Percentiles rank a stretch among this genome's conserved stretches.
Conservation (phyloP, 176 grass and related monocot species). For the Pontederia crassipes region DNA sequence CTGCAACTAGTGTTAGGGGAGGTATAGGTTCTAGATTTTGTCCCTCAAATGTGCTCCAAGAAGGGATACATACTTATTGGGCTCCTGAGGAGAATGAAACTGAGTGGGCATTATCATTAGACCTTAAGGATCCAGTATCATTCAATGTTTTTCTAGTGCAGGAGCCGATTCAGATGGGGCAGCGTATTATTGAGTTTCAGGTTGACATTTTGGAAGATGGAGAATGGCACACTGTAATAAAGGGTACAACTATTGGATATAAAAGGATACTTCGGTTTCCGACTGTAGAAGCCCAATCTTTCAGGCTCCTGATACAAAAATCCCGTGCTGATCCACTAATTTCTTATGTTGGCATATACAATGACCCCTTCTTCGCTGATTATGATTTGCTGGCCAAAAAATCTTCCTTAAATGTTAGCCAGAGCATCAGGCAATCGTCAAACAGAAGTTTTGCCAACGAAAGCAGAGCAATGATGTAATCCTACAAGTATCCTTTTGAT, state of each 20-base stretch:
- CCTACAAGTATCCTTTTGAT: background rate
- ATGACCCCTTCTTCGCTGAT: slow-evolving; percentile 38
- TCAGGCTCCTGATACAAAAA: slow-evolving; percentile 44
- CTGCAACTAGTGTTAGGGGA: slow-evolving; percentile 59
- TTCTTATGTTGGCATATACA: slow-evolving; percentile 59
- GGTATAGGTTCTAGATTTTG: slow-evolving; percentile 43
- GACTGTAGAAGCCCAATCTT: slow-evolving; percentile 24
- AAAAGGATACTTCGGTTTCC: slow-evolving; percentile 67
- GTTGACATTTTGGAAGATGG: slow-evolving; percentile 38
- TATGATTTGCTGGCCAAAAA: slow-evolving; percentile 22
- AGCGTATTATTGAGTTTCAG: slow-evolving; percentile 69
- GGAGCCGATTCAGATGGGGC: slow-evolving; percentile 93
- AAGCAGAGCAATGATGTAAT: background rate
- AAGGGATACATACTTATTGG: slow-evolving; percentile 66
- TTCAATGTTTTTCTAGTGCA: slow-evolving; percentile 83
- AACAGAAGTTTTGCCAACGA: slow-evolving; percentile 9
- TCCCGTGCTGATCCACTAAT: slow-evolving; percentile 61
- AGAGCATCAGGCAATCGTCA: slow-evolving; percentile 22
- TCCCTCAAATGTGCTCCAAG: slow-evolving; percentile 46
- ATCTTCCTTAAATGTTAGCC: slow-evolving; percentile 16
- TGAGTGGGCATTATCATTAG: slow-evolving; percentile 50
- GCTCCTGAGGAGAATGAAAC: slow-evolving; percentile 46
- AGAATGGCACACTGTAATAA: slow-evolving; percentile 41
- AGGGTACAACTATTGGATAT: slow-evolving; percentile 72
- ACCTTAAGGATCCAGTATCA: slow-evolving; percentile 32